phyloP scores from a whole-genome alignment of 495 filamentous ascomycete species.

The Endocarpon pusillum region DNA sequence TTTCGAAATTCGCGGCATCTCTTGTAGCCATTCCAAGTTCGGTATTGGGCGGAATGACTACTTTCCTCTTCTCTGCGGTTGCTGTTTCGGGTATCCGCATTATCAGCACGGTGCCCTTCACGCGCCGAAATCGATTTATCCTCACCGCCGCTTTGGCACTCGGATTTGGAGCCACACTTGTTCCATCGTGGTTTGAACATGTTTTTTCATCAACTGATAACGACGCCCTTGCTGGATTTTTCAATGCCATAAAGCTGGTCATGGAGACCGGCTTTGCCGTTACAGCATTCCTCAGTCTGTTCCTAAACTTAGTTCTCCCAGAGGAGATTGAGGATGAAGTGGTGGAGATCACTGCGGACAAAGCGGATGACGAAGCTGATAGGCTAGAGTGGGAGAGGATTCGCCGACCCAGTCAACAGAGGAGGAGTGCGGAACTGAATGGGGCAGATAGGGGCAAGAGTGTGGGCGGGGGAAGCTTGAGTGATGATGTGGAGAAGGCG shows the following conservation, averaged over 20 bases:
- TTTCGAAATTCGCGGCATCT: conserved; percentile 82
- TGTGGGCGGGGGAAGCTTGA: no score
- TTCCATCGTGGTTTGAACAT: conserved; percentile 58
- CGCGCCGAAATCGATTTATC: conserved; percentile 73
- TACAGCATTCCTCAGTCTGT: conserved; percentile 49
- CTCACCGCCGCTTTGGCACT: conserved; percentile 61
- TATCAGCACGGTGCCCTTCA: conserved; percentile 62
- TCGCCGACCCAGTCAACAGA: no score
- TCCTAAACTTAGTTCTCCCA: conserved; percentile 56
- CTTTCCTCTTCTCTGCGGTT: conserved; percentile 74
- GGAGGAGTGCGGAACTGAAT: no score
- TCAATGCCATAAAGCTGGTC: conserved; percentile 66
- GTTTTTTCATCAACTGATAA: conserved; percentile 64
- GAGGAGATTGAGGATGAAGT: conserved; percentile 53
- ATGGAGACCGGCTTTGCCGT: conserved; percentile 56
- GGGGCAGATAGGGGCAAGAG: no score
- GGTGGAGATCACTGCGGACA: no score
- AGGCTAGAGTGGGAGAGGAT: no score
- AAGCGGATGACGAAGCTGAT: no score
- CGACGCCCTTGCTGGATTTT: conserved; percentile 53
- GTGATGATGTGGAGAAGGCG: no score
- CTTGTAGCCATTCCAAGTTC: conserved; percentile 66
- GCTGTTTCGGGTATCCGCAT: conserved; percentile 78
- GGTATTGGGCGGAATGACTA: conserved; percentile 85
- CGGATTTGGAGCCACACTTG: conserved; percentile 67